Base-by-base conservation (phyloP, 345 rosid species). In the Gossypium longicalyx region DNA sequence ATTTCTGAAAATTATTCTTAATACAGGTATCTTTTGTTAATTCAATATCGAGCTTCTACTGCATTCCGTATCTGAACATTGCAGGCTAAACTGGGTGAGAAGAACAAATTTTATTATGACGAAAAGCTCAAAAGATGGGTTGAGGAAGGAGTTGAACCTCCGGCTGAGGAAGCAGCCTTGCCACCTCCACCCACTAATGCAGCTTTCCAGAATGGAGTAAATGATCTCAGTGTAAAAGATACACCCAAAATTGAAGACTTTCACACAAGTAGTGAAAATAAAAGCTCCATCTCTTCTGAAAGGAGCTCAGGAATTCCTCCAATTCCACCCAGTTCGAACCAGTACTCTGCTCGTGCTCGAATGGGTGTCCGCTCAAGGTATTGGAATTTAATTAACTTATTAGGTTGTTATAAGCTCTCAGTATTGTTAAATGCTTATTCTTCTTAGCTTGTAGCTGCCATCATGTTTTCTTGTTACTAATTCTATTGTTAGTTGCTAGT, bases 101-200 rank as follows among this genome's bases (percentile, higher is more conserved):
- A 68, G 73, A 87, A 87, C 79, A 85, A 74, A 76, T 87, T 87
- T 74, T 82, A 85, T 67, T 87, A 85, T 29, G 90, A 87, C 58
- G 90, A 85, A 74, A 85, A 82, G 77, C 89, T 87, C 59, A 87
- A 87, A 81, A 78, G 87, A 79, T 87, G 89, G 89, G 86, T 85
- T 63, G 90, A 87, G 77, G 88, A 87, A 77, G 90, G 90, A 77
- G 90, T 58, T 61, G 90, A 82, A 23, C 80, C 87, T 58, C 81
- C 85, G 1, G 82, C 86, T 1, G 86, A 83, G 64, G 87, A 80
- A 84, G 45, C 83, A 65, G 82, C 85, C 23, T 61, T 82, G 75
- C 77, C 87, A 27, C 87, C 89, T 22, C 89, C 89, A 20, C 89
- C 89, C 58, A 76, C 85, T 51, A 72, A 74, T 41, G 54, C 84